Percentiles rank a stretch among this genome's conserved stretches.
phyloP scores from a whole-genome alignment of 1,284 basidiomycete species.

The Mixia osmundae region DNA sequence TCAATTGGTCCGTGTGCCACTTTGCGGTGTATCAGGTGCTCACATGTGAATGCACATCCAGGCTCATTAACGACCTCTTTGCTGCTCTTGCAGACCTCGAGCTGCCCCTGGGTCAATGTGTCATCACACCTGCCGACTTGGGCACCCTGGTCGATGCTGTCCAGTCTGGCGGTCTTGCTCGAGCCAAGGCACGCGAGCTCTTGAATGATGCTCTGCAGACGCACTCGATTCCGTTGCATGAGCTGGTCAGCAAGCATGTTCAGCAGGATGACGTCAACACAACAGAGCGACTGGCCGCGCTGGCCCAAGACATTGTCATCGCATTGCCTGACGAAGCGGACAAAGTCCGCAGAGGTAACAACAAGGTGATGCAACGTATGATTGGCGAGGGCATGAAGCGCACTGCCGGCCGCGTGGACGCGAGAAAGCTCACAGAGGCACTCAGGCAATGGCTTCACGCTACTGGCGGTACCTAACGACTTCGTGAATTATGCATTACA shows the following conservation, averaged over 20 bases:
- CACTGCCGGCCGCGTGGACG: constrained; percentile 52
- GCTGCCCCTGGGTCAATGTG: constrained; percentile 37
- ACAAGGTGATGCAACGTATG: constrained; percentile 63
- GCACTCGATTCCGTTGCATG: no score
- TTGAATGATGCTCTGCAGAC: no score
- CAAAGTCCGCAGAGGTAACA: constrained; percentile 44
- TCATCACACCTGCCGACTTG: constrained; percentile 38
- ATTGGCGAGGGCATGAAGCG: constrained; percentile 74
- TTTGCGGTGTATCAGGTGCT: not conserved
- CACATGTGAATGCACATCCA: constrained; percentile 19
- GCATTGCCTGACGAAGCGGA: constrained; percentile 45
- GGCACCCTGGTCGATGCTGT: constrained; percentile 58
- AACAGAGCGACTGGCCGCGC: no score
- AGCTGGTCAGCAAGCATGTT: no score
- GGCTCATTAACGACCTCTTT: constrained; percentile 66
- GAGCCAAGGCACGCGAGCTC: no score
- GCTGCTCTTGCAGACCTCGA: constrained; percentile 43
- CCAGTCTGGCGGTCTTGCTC: no score
- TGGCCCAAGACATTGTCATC: constrained; percentile 40
- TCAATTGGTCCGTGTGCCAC: constrained; percentile 49
- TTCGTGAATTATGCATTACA: no score
- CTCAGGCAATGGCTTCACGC: constrained; percentile 16
- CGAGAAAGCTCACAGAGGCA: constrained; percentile 22
- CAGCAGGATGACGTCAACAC: no score
- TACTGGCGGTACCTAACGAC: no score